These are phyloP conservation scores for Arachis stenosperma DNA, from an alignment of 306 rosid genomes.

Conservation along the genomic window DNA sequence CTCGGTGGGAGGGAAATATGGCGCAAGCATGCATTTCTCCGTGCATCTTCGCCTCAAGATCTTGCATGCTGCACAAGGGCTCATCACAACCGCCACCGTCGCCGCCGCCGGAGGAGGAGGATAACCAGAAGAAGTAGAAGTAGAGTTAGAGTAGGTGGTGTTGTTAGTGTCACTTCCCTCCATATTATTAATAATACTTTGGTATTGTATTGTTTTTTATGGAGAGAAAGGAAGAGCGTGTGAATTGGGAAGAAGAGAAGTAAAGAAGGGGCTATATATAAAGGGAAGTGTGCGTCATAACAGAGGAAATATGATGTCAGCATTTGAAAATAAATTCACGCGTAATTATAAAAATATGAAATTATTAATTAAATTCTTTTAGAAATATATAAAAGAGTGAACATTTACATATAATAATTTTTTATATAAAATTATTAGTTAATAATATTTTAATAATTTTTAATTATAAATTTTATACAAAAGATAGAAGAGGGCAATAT, in stretches of 20 bases:
- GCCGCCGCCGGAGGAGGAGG: constrained; percentile 6
- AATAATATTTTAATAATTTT: too few relatives aligned
- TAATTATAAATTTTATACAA: too few relatives aligned
- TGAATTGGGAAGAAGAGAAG: too few relatives aligned
- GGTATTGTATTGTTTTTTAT: too few relatives aligned
- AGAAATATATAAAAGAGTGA: too few relatives aligned
- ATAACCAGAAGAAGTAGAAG: constrained; percentile 50
- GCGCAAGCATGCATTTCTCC: constrained; percentile 84
- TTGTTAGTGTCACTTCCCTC: constrained; percentile 52
- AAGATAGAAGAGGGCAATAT: too few relatives aligned
- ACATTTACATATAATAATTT: too few relatives aligned
- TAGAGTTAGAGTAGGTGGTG: constrained; percentile 38
- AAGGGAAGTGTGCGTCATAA: constrained; percentile 34
- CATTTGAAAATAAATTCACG: constrained; percentile 15
- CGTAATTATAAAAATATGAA: too few relatives aligned
- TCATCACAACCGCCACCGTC: constrained; percentile 46
- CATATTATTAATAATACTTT: constrained; percentile 30
- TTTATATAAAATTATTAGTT: too few relatives aligned
- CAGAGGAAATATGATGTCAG: constrained; percentile 39
- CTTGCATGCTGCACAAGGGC: constrained; percentile 96
- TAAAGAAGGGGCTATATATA: constrained; percentile 37
- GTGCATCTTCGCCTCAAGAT: constrained; percentile 84
- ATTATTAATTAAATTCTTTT: too few relatives aligned
- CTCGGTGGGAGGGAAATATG: constrained; percentile 92
- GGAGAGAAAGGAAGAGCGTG: too few relatives aligned